Base-by-base conservation (phyloP, 2,329 filamentous ascomycete species). In the Rasamsonia emersonii region DNA sequence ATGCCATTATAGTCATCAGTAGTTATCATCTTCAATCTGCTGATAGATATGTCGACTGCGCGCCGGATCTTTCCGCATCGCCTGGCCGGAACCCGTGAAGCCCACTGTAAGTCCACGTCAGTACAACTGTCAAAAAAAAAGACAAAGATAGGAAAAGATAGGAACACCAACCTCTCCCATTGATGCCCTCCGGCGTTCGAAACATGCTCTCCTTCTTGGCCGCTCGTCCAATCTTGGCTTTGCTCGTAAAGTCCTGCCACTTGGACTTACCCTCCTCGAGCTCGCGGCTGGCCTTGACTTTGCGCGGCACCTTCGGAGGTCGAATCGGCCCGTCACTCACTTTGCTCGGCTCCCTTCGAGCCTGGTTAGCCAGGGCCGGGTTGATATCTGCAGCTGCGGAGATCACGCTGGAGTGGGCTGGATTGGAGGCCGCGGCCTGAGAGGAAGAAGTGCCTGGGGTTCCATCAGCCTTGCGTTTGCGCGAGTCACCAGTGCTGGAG, bases 161-260 rank as follows among this genome's bases (percentile, higher is more conserved):
- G 36, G 20, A 17, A 25, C 25, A 41, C 40, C 26, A 65, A 93
- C 88, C 88, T 81, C 86, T 76, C 36, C 83, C 88, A 50, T 85
- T 75, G 15, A 91, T 73, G 39, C 85, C 80, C 18, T 93, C 86
- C 0, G 86, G 86, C 3, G 88, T 95, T 28, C 88, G 79, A 58
- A 95, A 95, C 88, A 95, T 95, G 69, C 86, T 93, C 29, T 94
- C 85, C 63, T 94, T 94, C 65, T 89, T 89, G 15, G 57, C 58
- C 33, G 76, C 67, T 53, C 85, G 88, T n/a, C 67, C 63, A 38
- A 66, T 56, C 52, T 76, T 78, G 37, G 69, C 67, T 58, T 93
- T 94, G 51, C 72, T 70, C 43, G 78, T 82, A 59, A 94, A 98
- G 42, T 93, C 84, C 55, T 95, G 82, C 91, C 91, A 98, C 55